These are phyloP conservation scores for Selaginella moellendorffii DNA, from an alignment of 75 land plant genomes.

Conservation along the genomic window DNA sequence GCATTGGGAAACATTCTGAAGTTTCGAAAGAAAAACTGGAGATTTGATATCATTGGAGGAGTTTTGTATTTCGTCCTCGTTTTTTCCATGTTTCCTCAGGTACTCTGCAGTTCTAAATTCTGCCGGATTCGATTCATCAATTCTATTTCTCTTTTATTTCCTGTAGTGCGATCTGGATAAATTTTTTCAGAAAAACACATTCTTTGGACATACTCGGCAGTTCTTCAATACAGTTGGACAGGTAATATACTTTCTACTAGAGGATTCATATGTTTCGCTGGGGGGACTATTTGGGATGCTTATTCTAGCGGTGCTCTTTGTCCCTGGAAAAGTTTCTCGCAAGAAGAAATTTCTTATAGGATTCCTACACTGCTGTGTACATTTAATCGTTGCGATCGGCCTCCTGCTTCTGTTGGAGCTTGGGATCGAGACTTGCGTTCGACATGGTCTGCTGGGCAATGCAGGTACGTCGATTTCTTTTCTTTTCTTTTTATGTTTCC, in stretches of 20 bases:
- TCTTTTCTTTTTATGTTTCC: not conserved
- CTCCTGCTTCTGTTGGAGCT: constrained; percentile 86
- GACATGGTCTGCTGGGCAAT: constrained; percentile 71
- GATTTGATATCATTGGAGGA: constrained; percentile 97
- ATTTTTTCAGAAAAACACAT: constrained; percentile 52
- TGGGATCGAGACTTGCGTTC: constrained; percentile 80
- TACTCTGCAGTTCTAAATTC: no score
- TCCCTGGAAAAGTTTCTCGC: constrained; percentile 66
- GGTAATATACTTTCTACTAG: constrained; percentile 51
- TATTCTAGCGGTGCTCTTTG: constrained; percentile 36
- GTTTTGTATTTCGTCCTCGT: constrained; percentile 75
- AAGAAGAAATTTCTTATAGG: constrained; percentile 55
- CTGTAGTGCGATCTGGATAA: constrained; percentile 66
- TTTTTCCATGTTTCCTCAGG: constrained; percentile 94
- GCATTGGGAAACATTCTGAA: constrained; percentile 93
- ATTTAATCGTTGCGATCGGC: constrained; percentile 63
- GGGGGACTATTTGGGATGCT: constrained; percentile 38
- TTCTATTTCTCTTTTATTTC: not conserved
- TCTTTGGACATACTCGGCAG: constrained; percentile 47
- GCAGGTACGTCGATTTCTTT: constrained; percentile 36
- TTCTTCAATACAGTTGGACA: constrained; percentile 48
- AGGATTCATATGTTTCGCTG: constrained; percentile 69
- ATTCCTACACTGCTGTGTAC: constrained; percentile 65
- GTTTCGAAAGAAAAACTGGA: constrained; percentile 97
- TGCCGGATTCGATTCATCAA: not conserved